A percentile compares a stretch with the other conserved stretches of the same genome.
These are phyloP conservation scores for Yamadazyma aaseri DNA, from an alignment of 1,139 yeast species.

Conservation along the genomic window DNA sequence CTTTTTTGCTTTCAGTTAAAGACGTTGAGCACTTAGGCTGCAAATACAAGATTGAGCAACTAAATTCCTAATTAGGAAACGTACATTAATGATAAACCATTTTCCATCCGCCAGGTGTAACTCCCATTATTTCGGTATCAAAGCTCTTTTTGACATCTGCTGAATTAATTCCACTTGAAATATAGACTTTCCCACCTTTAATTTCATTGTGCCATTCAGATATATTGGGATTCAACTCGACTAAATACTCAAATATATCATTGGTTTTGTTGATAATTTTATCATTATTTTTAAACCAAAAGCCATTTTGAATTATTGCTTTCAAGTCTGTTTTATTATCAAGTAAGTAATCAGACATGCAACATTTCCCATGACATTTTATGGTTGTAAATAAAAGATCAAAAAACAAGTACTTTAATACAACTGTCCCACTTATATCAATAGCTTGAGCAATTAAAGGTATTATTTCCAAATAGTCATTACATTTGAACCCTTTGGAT, in stretches of 20 bases:
- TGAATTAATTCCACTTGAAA: slow-evolving; percentile 7
- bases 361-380: slow-evolving; percentile 31
- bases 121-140: no score
- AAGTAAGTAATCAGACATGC: slow-evolving; percentile 31
- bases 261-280: slow-evolving; percentile 21
- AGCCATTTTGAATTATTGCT: slow-evolving; percentile 32
- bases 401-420: slow-evolving; percentile 28
- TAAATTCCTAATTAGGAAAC: not conserved
- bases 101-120: slow-evolving; percentile 14
- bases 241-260: slow-evolving; percentile 21
- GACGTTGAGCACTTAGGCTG: no score
- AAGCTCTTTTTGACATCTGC: not conserved
- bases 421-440: slow-evolving; percentile 20
- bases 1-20: no score
- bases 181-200: slow-evolving; percentile 21
- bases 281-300: slow-evolving; percentile 19
- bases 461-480: slow-evolving; percentile 30
- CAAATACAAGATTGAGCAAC: no score
- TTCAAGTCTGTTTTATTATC: slow-evolving; percentile 25
- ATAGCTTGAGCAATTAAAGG: slow-evolving; percentile 39
- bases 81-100: not conserved
- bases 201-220: slow-evolving; percentile 27
- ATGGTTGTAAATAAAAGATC: slow-evolving; percentile 20
- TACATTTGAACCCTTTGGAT: slow-evolving; percentile 21
- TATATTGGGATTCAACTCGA: slow-evolving; percentile 12